Evolutionary conservation across 768 basidiomycete genomes (phyloP).

Genomic region (Grammothele lineata): DNA sequence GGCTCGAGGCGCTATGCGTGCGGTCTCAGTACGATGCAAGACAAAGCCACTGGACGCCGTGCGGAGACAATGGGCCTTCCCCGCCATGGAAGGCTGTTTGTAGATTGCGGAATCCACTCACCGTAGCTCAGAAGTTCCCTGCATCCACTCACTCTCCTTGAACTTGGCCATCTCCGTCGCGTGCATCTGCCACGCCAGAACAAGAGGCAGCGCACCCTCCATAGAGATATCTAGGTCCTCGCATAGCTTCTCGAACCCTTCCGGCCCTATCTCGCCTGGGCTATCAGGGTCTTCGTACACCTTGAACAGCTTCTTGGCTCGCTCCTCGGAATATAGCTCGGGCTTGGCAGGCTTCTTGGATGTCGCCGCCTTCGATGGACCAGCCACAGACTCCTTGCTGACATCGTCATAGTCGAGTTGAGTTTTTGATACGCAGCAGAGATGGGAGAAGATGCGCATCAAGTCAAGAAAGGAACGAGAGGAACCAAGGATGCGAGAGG

Average conservation of each 20-base stretch:
- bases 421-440: conserved; percentile 60
- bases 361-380: conserved; percentile 15
- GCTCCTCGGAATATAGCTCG: conserved; percentile 45
- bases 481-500: not conserved
- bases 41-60: too few relatives aligned
- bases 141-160: conserved; percentile 65
- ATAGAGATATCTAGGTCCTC: conserved; percentile 64
- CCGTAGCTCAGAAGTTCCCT: conserved; percentile 45
- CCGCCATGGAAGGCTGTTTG: too few relatives aligned
- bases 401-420: conserved; percentile 52
- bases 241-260: conserved; percentile 70
- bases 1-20: conserved; percentile 42
- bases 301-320: conserved; percentile 54
- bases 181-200: conserved; percentile 72
- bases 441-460: conserved; percentile 60
- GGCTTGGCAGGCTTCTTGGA: conserved; percentile 9
- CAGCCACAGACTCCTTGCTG: conserved; percentile 9
- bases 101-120: conserved; percentile 31
- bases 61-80: too few relatives aligned
- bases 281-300: conserved; percentile 53
- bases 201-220: conserved; percentile 67
- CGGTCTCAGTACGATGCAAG: not conserved
- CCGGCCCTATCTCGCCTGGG: conserved; percentile 58
- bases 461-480: conserved; percentile 9
- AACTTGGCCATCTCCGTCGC: conserved; percentile 73